phyloP scores from a whole-genome alignment of 2,329 filamentous ascomycete species.

The Tolypocladium cylindrosporum region DNA sequence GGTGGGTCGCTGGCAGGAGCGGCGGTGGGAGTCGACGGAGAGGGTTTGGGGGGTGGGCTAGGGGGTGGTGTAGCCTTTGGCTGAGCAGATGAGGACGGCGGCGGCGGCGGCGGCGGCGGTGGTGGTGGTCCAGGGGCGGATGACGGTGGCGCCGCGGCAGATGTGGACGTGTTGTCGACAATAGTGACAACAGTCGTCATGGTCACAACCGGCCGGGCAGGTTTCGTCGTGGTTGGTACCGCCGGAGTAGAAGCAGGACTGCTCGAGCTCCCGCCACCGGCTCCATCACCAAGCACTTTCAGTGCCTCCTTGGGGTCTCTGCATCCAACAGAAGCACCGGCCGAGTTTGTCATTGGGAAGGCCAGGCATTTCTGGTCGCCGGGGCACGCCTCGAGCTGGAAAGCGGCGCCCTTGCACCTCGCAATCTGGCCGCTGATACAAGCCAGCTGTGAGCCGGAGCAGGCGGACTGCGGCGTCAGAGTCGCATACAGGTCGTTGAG shows the following conservation, averaged over 20 bases:
- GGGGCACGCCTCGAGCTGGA: slow-evolving; percentile 28
- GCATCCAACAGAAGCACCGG: slow-evolving; percentile 40
- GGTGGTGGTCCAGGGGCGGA: slow-evolving; percentile 3
- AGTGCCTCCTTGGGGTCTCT: slow-evolving; percentile 27
- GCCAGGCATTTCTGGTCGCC: slow-evolving; percentile 36
- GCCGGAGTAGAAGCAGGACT: background rate
- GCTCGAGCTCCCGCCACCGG: slow-evolving; percentile 1
- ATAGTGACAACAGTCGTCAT: slow-evolving; percentile 20
- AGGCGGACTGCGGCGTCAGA: slow-evolving; percentile 35
- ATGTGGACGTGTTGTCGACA: slow-evolving; percentile 8
- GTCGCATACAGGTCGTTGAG: slow-evolving; percentile 38
- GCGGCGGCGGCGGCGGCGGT: slow-evolving; percentile 6
- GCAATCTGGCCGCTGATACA: slow-evolving; percentile 41
- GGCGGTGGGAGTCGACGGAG: background rate
- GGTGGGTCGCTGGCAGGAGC: background rate
- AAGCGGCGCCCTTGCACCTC: slow-evolving; percentile 33
- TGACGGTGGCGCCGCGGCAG: background rate
- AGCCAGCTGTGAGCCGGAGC: slow-evolving; percentile 34
- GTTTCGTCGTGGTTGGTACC: slow-evolving; percentile 3
- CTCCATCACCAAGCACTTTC: slow-evolving; percentile 27
- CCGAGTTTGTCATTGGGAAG: slow-evolving; percentile 38
- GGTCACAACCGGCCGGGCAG: slow-evolving; percentile 14
- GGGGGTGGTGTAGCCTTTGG: background rate
- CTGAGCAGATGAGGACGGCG: background rate
- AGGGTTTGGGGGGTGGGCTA: background rate